phyloP scores from a whole-genome alignment of 495 filamentous ascomycete genomes.

The Aspergillus coremiiformis region DNA sequence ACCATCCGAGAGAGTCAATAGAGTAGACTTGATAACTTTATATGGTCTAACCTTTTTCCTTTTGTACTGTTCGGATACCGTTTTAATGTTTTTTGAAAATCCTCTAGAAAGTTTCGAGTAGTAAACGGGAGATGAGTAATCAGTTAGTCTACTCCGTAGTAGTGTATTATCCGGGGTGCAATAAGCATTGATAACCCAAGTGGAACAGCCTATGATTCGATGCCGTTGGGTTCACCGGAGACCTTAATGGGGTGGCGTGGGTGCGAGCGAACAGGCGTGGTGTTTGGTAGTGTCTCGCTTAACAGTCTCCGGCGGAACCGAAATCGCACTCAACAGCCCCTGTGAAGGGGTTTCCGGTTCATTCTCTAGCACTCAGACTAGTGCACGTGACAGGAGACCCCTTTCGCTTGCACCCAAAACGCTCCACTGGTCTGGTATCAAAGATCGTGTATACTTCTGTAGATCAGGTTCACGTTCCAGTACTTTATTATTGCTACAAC shows the following conservation, averaged over 20 bases:
- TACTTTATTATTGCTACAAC: no score
- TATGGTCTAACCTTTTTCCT: no score
- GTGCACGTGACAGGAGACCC: conserved; percentile 13
- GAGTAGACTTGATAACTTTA: no score
- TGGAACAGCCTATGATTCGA: no score
- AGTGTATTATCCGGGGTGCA: no score
- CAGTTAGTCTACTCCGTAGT: no score
- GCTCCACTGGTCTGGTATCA: conserved; percentile 11
- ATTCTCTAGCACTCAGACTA: conserved; percentile 35
- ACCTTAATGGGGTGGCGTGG: conserved; percentile 26
- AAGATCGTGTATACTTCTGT: not conserved
- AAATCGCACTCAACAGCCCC: conserved; percentile 13
- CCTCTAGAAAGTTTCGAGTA: no score
- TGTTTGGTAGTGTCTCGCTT: conserved; percentile 18
- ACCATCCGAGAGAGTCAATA: no score
- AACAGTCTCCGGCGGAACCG: conserved; percentile 3
- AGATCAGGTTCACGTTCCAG: not conserved
- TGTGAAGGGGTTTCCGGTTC: conserved; percentile 18
- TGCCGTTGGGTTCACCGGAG: conserved; percentile 19
- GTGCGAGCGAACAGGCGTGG: conserved; percentile 22
- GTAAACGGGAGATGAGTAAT: no score
- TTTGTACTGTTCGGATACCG: no score
- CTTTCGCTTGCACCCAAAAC: conserved; percentile 32
- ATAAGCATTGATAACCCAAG: no score
- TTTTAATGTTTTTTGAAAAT: no score